Evolutionary conservation across 305 asterid genomes (phyloP), one percentile per base, ranked within the genome.

Genomic region (Fraxinus dipetala): DNA sequence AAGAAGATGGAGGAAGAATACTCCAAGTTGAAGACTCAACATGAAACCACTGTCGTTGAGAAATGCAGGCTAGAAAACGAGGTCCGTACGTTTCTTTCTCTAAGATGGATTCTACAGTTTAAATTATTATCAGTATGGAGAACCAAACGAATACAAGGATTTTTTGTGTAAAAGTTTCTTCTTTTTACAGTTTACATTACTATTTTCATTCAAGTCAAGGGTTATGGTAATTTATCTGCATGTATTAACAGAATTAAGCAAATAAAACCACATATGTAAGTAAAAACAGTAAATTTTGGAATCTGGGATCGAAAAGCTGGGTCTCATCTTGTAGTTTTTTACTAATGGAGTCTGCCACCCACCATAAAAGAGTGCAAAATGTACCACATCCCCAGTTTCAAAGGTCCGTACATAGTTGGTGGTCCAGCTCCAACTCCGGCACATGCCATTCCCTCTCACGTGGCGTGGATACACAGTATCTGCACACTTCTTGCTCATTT

Each of bases 51-150:
- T n/a, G 86, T 90, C 0, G 61, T 89, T 22, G 89, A 91, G 5
- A 93, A 91, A 78, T 90, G 95, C 85, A 88, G 89, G 32, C 96
- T 93, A 32, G 92, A 93, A 83, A 83, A 88, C 72, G 88, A 45
- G 56, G 56, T 45, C 18, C 18, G 56, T 45, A 13, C 9, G 9
- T 6, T 6, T 40, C 16, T 10, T 40, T 10, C 13, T 8, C 13
- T 8, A 8, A n/a, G n/a, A n/a, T n/a, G n/a, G n/a, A n/a, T n/a
- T n/a, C 45, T 8, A 0, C 1, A 0, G 26, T 1, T 24, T 1
- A 0, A 24, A 1, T 1, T 24, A 0, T 24, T 1, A 1, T 24
- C 1, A 0, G 40, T 6, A n/a, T n/a, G n/a, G n/a, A n/a, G n/a
- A n/a, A n/a, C 9, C 40, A 6, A 9, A 40, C 48, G 13, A 9